Conservation (phyloP, 148 eudicot genomes). For the Silene uniflora region DNA sequence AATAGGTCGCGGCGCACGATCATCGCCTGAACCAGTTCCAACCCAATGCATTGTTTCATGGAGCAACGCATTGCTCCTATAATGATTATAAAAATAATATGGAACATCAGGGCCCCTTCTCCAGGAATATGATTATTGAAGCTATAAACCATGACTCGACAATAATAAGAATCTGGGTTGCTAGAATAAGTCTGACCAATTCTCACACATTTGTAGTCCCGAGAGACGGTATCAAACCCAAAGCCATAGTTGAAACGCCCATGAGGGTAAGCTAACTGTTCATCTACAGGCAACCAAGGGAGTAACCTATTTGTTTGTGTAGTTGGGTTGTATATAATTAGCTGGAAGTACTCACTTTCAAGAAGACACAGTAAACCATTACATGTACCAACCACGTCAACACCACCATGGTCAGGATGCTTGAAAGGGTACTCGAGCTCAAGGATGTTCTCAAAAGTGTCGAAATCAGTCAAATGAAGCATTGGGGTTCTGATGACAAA, state of each 20-base stretch:
- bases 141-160: constrained; percentile 26
- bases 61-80: not conserved
- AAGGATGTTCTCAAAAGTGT: constrained; percentile 14
- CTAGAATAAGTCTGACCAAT: not conserved
- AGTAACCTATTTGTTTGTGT: constrained; percentile 15
- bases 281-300: not conserved
- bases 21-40: not conserved
- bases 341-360: not conserved
- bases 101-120: constrained; percentile 10
- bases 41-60: constrained; percentile 22
- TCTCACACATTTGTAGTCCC: constrained; percentile 25
- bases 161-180: not conserved
- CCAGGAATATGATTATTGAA: constrained; percentile 12
- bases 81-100: not conserved
- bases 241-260: constrained; percentile 3
- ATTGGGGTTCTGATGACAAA: constrained; percentile 6
- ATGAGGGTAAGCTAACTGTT: not conserved
- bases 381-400: constrained; percentile 15
- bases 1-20: too few species aligned
- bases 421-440: constrained; percentile 29
- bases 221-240: constrained; percentile 6
- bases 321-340: constrained; percentile 19
- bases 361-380: constrained; percentile 21
- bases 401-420: not conserved
- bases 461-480: constrained; percentile 22